Evolutionary conservation across 306 rosid species (phyloP), one percentile per base, ranked within the genome.

Genomic region (Cucumis melo): DNA sequence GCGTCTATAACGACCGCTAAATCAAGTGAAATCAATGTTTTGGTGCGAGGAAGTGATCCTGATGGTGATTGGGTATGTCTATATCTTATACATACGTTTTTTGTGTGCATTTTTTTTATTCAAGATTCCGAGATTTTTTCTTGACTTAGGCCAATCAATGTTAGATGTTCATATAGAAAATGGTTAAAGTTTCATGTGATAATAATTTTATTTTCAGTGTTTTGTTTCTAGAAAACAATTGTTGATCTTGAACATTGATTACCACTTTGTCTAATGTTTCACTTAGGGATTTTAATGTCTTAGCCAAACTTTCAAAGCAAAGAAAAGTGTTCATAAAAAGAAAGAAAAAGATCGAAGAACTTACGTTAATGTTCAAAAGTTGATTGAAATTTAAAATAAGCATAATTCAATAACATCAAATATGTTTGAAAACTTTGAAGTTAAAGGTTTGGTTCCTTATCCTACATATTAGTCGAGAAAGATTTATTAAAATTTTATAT

Each of bases 11-110:
- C 97, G 66, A 86, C 99, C 17, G 97, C 99, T 29, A 94, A 94
- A 87, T 89, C 99, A 67, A 92, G 99, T 76, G 99, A 92, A 90
- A 84, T 92, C 83, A 94, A 94, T 84, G 87, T 94, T 50, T 68
- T 94, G 88, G 96, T 94, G 73, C 99, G 96, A 58, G 91, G 90
- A 64, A 81, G 83, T 56, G 87, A 75, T 78, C 87, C 96, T 61
- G 83, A 89, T 75, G 89, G 84, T 88, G 97, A 94, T 81, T 94
- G 96, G 98, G 98, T 94, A 90, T 48, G 85, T 80, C 80, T 78
- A 81, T 68, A 15, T 72, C 59, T 50, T 42, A 42, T 6, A 6
- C 51, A 23, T 46, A 16, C 20, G 8, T 51, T 54, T 59, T 80
- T 20, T 62, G 44, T 32, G 10, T 44, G 21, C 3, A 44, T 20